Conservation (phyloP, 768 basidiomycete genomes). For the Coprinopsis marcescibilis region DNA sequence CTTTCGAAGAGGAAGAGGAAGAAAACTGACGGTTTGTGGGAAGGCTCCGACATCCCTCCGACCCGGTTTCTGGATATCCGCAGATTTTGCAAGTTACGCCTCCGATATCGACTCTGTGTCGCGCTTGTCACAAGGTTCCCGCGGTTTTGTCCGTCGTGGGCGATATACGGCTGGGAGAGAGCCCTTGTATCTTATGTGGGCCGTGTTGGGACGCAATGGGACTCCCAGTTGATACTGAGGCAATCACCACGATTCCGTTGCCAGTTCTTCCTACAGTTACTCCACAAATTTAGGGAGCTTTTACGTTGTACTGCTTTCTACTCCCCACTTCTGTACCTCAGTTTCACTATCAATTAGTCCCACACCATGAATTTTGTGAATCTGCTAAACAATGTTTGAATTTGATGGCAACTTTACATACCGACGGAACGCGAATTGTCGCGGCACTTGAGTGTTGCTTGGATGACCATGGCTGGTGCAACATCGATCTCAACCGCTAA, state of each 20-base stretch:
- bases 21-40: no score
- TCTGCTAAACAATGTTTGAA: no score
- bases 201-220: constrained; percentile 76
- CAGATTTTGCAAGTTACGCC: constrained; percentile 63
- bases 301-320: no score
- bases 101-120: constrained; percentile 54
- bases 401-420: no score
- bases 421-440: no score
- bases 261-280: constrained; percentile 3
- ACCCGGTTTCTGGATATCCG: constrained; percentile 57
- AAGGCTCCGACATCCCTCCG: constrained; percentile 56
- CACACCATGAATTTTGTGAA: no score
- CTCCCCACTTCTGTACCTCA: no score
- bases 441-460: not conserved
- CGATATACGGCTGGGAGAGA: constrained; percentile 72
- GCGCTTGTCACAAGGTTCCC: constrained; percentile 64
- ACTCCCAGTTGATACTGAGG: constrained; percentile 37
- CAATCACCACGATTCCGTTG: constrained; percentile 46
- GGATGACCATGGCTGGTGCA: constrained; percentile 22
- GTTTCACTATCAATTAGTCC: no score
- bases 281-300: no score
- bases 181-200: constrained; percentile 66
- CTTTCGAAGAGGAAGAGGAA: no score
- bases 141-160: constrained; percentile 63
- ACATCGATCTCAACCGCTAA: constrained; percentile 31